Evolutionary conservation across 163 green algal genomes (phyloP).

Genomic region (Prototheca wickerhamii): DNA sequence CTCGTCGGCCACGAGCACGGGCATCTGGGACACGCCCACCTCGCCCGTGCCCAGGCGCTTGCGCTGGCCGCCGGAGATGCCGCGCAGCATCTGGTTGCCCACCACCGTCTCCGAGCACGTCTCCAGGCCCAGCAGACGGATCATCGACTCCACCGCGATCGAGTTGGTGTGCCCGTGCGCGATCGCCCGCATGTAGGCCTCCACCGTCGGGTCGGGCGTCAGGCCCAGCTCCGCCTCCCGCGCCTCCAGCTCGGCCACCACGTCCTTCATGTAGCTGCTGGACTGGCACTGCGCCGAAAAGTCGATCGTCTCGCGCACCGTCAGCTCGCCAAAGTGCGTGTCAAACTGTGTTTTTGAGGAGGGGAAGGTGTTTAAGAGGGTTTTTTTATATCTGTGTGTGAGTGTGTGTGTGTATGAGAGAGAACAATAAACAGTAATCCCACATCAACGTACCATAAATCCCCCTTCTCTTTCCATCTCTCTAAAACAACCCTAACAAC

Average conservation of each 20-base stretch:
- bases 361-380: background rate
- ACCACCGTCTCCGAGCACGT: constrained; percentile 33
- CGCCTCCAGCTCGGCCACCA: constrained; percentile 35
- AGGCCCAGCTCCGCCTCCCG: constrained; percentile 40
- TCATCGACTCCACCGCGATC: constrained; percentile 26
- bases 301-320: constrained; percentile 66
- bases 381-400: background rate
- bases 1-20: constrained; percentile 33
- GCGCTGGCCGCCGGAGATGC: constrained; percentile 33
- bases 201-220: constrained; percentile 34
- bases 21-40: background rate
- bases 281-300: constrained; percentile 44
- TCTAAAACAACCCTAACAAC: background rate
- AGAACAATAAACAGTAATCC: background rate
- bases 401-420: constrained; percentile 1
- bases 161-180: constrained; percentile 23
- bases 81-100: constrained; percentile 52
- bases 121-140: constrained; percentile 34
- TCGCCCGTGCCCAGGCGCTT: constrained; percentile 12
- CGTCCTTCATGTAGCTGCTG: constrained; percentile 14
- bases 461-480: too few species aligned
- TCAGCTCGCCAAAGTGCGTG: constrained; percentile 67
- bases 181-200: constrained; percentile 35
- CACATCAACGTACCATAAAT: background rate
- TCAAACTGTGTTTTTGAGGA: constrained; percentile 39